Base-by-base conservation (phyloP, 2,329 filamentous ascomycete genomes). In the Diplocarpon mali region DNA sequence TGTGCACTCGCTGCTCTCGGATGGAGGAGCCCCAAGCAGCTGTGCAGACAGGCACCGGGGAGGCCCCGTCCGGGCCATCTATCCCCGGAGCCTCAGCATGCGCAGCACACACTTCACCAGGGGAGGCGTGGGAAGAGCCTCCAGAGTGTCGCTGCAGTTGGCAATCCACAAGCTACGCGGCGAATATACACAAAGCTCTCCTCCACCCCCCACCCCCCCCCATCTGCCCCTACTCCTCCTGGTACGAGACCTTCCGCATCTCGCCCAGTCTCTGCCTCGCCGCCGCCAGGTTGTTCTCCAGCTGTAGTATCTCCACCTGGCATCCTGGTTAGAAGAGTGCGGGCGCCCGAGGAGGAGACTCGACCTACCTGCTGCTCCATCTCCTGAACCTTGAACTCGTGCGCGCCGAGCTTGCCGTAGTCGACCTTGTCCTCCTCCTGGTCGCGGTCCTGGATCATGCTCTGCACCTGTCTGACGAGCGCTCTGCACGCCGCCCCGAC, bases 381-480 rank as follows among this genome's bases (percentile, higher is more conserved):
- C 69, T 98, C 89, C 57, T 83, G 77, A 41, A 95, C 88, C 75
- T 98, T 98, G 73, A 98, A 96, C 69, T 98, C 92, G 66, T 95
- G 90, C 28, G 83, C 80, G 50, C 85, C 89, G 38, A 98, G 70
- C 68, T 88, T 85, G 35, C 75, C 72, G 66, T 96, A 98, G 64
- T 98, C 92, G 16, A 93, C 79, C 40, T 76, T 71, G 44, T 95
- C 88, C 30, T 90, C 86, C 35, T 87, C 86, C 50, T 76, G 74
- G 62, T 85, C 80, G 59, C 86, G 80, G 65, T 93, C 83, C 62
- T 85, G 83, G 65, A 98, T 96, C 68, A 98, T 90, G 57, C 73
- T 78, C 69, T 96, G 92, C 27, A 98, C 92, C 66, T 96, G 92
- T 55, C 88, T 75, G 45, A 98, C 92, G 36, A 98, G 71, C 8